phyloP scores from a whole-genome alignment of 768 basidiomycete species.

The Boletus subcaerulescens region DNA sequence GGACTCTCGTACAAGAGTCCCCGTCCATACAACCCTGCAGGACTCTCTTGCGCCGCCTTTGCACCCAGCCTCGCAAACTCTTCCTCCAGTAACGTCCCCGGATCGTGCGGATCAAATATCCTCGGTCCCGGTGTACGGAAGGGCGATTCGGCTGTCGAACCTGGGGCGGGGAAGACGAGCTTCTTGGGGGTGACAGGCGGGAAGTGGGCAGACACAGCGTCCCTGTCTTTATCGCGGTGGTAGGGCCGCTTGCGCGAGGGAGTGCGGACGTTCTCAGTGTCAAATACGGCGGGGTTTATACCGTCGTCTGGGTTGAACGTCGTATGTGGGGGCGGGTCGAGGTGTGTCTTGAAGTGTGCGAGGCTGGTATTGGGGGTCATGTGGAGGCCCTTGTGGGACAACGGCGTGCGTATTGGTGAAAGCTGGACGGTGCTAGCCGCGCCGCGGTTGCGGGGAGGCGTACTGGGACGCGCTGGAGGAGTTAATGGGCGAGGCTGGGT shows the following conservation, averaged over 20 bases:
- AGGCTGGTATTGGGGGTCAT: constrained; percentile 68
- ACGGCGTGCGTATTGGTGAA: constrained; percentile 61
- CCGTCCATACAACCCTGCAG: constrained; percentile 60
- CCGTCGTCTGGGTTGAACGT: constrained; percentile 25
- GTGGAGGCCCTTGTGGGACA: constrained; percentile 65
- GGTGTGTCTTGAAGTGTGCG: constrained; percentile 63
- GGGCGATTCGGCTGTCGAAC: constrained; percentile 35
- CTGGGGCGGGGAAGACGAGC: constrained; percentile 33
- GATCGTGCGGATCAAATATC: constrained; percentile 72
- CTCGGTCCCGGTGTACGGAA: constrained; percentile 48
- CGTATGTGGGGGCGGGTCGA: constrained; percentile 57
- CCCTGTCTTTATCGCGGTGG: constrained; percentile 28
- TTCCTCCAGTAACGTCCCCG: constrained; percentile 64
- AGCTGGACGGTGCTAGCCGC: constrained; percentile 37
- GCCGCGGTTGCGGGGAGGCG: constrained; percentile 34
- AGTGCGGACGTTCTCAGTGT: constrained; percentile 40
- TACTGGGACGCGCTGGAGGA: constrained; percentile 40
- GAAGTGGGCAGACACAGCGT: constrained; percentile 16
- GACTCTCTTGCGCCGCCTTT: constrained; percentile 52
- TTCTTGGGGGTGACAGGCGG: constrained; percentile 46
- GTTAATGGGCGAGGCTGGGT: constrained; percentile 24
- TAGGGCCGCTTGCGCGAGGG: constrained; percentile 43
- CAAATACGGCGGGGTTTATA: constrained; percentile 37
- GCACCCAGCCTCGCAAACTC: constrained; percentile 57
- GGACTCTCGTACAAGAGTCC: constrained; percentile 73